Percentiles rank a stretch among this genome's conserved stretches.
Evolutionary conservation across 2,329 filamentous ascomycete genomes (phyloP).

Genomic region (Xylaria sp.): DNA sequence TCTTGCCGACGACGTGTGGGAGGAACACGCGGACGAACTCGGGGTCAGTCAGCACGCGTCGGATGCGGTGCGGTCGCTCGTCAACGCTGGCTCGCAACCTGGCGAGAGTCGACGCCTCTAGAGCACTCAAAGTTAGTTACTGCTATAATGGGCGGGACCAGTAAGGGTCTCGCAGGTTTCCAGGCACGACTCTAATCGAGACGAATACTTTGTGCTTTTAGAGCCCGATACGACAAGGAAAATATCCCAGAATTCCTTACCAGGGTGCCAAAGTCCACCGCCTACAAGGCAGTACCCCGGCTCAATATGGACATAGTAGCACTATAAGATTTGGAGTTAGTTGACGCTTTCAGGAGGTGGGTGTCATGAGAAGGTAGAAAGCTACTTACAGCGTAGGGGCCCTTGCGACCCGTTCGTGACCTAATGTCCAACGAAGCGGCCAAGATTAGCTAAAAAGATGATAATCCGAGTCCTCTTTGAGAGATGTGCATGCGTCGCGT

Average conservation of each 20-base stretch:
- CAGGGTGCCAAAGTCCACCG: constrained; percentile 84
- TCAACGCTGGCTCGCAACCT: constrained; percentile 80
- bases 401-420: constrained; percentile 88
- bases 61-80: constrained; percentile 74
- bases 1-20: constrained; percentile 54
- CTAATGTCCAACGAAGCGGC: constrained; percentile 47
- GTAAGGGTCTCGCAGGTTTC: neutral
- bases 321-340: constrained; percentile 44
- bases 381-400: constrained; percentile 71
- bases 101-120: constrained; percentile 67
- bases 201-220: neutral
- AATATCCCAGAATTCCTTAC: neutral
- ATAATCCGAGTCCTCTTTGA: neutral
- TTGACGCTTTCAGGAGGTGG: neutral
- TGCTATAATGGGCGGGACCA: neutral
- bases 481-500: neutral
- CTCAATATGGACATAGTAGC: constrained; percentile 87
- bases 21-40: constrained; percentile 73
- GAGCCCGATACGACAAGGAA: neutral
- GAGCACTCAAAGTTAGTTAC: neutral
- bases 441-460: constrained; percentile 39
- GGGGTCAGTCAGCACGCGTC: constrained; percentile 70
- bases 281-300: constrained; percentile 78
- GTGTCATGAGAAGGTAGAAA: neutral
- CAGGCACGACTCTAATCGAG: neutral